Evolutionary conservation across 2,329 filamentous ascomycete species (phyloP).

Genomic region (Trematosphaeria pertusa): DNA sequence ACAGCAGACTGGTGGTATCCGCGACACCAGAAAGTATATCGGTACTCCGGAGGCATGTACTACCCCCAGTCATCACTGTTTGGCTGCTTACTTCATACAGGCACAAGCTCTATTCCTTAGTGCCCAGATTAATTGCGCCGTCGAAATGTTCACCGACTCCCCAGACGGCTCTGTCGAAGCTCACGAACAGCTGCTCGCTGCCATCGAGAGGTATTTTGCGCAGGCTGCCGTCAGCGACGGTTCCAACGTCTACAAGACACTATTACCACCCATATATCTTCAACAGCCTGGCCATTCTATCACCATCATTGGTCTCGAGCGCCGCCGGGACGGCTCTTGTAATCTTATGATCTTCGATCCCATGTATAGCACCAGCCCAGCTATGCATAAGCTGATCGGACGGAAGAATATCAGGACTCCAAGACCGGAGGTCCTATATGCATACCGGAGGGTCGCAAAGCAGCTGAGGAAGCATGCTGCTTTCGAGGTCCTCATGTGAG

Average conservation of each 20-base stretch:
- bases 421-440: conserved; percentile 63
- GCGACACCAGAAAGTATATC: conserved; percentile 91
- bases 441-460: conserved; percentile 73
- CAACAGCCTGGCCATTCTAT: conserved; percentile 91
- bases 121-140: conserved; percentile 64
- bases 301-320: conserved; percentile 87
- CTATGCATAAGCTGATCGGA: conserved; percentile 66
- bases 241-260: conserved; percentile 72
- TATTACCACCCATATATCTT: conserved; percentile 84
- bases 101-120: conserved; percentile 79
- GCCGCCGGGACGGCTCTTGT: conserved; percentile 65
- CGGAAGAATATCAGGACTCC: conserved; percentile 52
- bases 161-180: conserved; percentile 56
- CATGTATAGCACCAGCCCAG: conserved; percentile 73
- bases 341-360: conserved; percentile 90
- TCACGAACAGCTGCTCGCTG: conserved; percentile 65
- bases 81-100: conserved; percentile 52
- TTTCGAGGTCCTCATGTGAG: conserved; percentile 81
- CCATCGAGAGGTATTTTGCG: conserved; percentile 78
- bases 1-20: conserved; percentile 84
- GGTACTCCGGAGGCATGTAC: conserved; percentile 80
- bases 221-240: conserved; percentile 56
- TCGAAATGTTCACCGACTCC: conserved; percentile 61
- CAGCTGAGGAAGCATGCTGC: conserved; percentile 75
- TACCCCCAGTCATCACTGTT: background rate